Conservation (phyloP, 176 grass and related monocot genomes). For the Luzula sylvatica region DNA sequence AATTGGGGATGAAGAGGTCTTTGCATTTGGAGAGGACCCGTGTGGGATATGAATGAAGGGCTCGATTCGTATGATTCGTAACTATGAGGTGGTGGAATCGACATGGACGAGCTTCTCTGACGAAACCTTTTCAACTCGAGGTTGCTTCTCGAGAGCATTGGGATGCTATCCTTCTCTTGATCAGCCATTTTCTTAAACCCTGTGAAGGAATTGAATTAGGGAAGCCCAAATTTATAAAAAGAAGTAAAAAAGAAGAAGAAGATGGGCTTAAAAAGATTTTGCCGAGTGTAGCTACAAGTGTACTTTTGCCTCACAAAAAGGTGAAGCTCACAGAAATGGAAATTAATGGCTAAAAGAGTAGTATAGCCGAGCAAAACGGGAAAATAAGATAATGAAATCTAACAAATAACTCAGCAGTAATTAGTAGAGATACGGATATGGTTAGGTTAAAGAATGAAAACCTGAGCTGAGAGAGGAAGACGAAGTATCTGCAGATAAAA, state of each 20-base stretch:
- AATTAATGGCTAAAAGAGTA: no score
- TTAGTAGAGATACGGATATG: background rate
- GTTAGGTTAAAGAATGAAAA: background rate
- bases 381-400: background rate
- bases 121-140: constrained; percentile 53
- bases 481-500: constrained; percentile 9
- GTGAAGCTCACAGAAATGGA: no score
- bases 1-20: constrained; percentile 31
- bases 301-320: background rate
- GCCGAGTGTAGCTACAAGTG: no score
- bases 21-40: constrained; percentile 49
- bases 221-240: background rate
- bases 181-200: constrained; percentile 51
- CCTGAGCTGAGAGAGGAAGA: background rate
- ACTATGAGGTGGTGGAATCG: constrained; percentile 29
- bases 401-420: background rate
- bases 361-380: no score
- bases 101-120: constrained; percentile 76
- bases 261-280: no score
- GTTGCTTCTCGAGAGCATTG: constrained; percentile 46
- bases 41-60: constrained; percentile 45
- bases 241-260: no score
- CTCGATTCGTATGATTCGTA: constrained; percentile 31
- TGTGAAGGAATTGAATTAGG: constrained; percentile 5
- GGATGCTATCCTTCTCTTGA: constrained; percentile 52